A percentile compares a stretch with the other conserved stretches of the same genome.
These are phyloP conservation scores for Pleurozium schreberi DNA, from an alignment of 225 moss, liverwort and hornwort genomes.

Conservation along the genomic window DNA sequence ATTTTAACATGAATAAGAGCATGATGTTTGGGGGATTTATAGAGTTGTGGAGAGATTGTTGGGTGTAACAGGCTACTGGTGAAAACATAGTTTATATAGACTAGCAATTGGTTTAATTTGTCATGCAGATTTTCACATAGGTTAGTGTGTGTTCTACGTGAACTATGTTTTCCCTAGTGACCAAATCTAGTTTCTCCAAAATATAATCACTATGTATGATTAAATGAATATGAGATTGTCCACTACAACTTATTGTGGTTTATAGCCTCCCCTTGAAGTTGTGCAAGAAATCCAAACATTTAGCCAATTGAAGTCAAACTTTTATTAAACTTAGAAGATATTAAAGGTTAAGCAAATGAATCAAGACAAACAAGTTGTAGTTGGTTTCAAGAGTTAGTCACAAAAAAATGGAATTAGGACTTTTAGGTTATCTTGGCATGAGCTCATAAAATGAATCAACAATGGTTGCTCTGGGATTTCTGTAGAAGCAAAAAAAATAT, in stretches of 20 bases:
- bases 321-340: neutral
- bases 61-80: neutral
- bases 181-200: accelerated
- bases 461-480: accelerated
- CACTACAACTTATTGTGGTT: too few species aligned
- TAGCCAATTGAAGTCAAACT: too few species aligned
- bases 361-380: too few species aligned
- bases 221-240: neutral
- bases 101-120: neutral
- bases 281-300: neutral
- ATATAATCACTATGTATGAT: too few species aligned
- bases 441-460: neutral
- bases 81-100: accelerated
- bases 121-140: accelerated
- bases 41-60: neutral
- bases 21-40: neutral
- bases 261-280: neutral
- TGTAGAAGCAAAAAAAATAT: neutral
- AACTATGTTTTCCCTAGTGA: accelerated
- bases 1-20: too few species aligned
- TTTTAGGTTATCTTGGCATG: neutral
- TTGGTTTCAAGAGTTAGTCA: neutral
- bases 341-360: neutral
- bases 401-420: neutral
- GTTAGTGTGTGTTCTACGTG: accelerated